These are phyloP conservation scores for Leucogyrophana mollusca DNA, from an alignment of 768 basidiomycete species.

Conservation along the genomic window DNA sequence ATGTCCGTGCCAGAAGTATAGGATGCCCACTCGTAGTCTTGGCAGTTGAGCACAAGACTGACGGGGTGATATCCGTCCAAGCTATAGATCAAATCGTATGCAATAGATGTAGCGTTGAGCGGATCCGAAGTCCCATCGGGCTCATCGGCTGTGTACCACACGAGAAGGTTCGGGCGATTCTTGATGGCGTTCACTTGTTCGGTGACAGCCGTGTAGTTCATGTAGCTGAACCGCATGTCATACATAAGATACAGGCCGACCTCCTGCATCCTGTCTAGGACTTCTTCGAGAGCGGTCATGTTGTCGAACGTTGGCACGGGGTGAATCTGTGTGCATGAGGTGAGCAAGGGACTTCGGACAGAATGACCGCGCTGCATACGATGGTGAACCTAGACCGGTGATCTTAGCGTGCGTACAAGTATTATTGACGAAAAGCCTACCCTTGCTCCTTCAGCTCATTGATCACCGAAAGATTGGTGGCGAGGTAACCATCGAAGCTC, in stretches of 20 bases:
- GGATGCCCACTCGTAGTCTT: slow-evolving; percentile 60
- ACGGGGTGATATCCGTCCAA: slow-evolving; percentile 69
- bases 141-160: slow-evolving; percentile 75
- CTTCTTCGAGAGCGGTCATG: slow-evolving; percentile 46
- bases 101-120: slow-evolving; percentile 47
- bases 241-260: slow-evolving; percentile 71
- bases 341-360: slow-evolving; percentile 4
- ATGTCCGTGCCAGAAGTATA: slow-evolving; percentile 68
- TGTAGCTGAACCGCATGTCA: slow-evolving; percentile 75
- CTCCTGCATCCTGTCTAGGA: slow-evolving; percentile 69
- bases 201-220: slow-evolving; percentile 56
- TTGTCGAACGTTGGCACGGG: slow-evolving; percentile 66
- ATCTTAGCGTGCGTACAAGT: not conserved
- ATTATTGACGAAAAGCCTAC: slow-evolving; percentile 18
- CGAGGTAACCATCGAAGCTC: slow-evolving; percentile 35
- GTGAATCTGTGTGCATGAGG: slow-evolving; percentile 47
- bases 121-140: slow-evolving; percentile 71
- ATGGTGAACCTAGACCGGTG: slow-evolving; percentile 15
- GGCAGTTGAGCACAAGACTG: slow-evolving; percentile 61
- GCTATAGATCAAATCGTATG: slow-evolving; percentile 57
- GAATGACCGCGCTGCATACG: slow-evolving; percentile 20
- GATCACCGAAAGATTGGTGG: slow-evolving; percentile 17
- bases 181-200: slow-evolving; percentile 69
- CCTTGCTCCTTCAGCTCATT: slow-evolving; percentile 31
- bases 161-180: slow-evolving; percentile 60